Base-by-base conservation (phyloP, 139 green algal genomes). In the Penium margaritaceum region DNA sequence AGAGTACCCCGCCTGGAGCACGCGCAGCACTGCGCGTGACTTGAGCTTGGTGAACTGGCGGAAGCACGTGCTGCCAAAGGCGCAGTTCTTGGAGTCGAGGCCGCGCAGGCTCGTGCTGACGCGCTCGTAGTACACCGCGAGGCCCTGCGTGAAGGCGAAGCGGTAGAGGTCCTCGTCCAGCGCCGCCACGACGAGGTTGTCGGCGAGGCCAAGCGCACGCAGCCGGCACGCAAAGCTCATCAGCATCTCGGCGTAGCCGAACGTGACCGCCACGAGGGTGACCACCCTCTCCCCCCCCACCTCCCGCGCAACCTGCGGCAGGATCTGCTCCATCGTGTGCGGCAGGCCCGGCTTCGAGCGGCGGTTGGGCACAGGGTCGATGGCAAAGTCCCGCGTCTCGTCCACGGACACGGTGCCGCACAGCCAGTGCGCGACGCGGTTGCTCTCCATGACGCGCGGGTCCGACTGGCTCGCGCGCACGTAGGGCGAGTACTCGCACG, bases 161-260 rank as follows among this genome's bases (percentile, higher is more conserved):
- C 24, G n/a, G 55, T 74, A 74, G 33, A 74, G 21, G 5, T 74
- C 67, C 24, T 69, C 17, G 27, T 74, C 67, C 9, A 74, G 29
- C 7, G 67, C 67, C 17, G 67, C 67, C 21, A 74, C 44, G n/a
- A 66, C 19, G 6, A 74, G 27, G 37, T 67, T 67, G 44, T 67
- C 67, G 6, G 41, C 44, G 5, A 74, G 41, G 47, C 36, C 36
- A 5, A 74, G 41, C 5, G n/a, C 21, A n/a, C 67, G 67, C 33
- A 74, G 44, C 12, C 41, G 54, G 34, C 67, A 74, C 21, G 71
- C 44, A 67, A 74, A 74, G 24, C 44, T 74, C 67, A 74, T 74
- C 33, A 74, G 41, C 67, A 74, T 74, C 15, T 74, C 67, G 7
- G 41, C 41, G 24, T 74, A 74, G 6, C 30, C 37, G 44, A 39